phyloP scores from a whole-genome alignment of 768 basidiomycete species.

The Agaricus bisporus region DNA sequence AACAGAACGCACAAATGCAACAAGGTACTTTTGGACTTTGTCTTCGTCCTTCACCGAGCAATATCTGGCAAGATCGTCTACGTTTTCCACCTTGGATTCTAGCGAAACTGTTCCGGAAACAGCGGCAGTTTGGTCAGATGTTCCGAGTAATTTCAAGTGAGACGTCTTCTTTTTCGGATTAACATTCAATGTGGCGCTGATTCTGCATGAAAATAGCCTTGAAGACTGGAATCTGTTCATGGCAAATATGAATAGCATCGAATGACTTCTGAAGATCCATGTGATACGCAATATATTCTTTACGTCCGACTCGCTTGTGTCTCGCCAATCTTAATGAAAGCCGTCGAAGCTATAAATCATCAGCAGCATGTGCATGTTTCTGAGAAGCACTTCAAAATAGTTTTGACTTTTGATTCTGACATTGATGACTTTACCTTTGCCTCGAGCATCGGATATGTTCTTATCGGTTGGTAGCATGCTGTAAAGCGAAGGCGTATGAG shows the following conservation, averaged over 20 bases:
- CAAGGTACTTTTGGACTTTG: not conserved
- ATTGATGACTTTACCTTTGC: too few relatives aligned
- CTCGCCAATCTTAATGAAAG: not conserved
- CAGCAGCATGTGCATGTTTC: too few relatives aligned
- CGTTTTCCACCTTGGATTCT: not conserved
- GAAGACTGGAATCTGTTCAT: constrained; percentile 19
- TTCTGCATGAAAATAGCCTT: constrained; percentile 10
- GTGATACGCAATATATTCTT: too few relatives aligned
- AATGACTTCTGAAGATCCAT: too few relatives aligned
- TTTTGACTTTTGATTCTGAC: too few relatives aligned
- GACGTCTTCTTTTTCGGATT: constrained; percentile 27
- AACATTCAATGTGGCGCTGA: not conserved
- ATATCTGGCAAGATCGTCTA: not conserved
- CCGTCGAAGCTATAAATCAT: too few relatives aligned
- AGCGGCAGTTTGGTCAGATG: not conserved
- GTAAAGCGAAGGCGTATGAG: too few relatives aligned
- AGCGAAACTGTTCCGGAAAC: not conserved
- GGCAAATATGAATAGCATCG: constrained; percentile 10
- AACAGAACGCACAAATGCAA: not conserved
- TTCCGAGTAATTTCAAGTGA: constrained; percentile 23
- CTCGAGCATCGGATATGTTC: too few relatives aligned
- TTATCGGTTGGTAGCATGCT: too few relatives aligned
- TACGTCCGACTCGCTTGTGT: constrained; percentile 2
- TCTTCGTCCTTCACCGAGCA: too few relatives aligned
- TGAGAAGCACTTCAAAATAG: too few relatives aligned